Evolutionary conservation across 768 basidiomycete genomes (phyloP), one percentile per base, ranked within the genome.

Genomic region (Hygrocybe punicea): DNA sequence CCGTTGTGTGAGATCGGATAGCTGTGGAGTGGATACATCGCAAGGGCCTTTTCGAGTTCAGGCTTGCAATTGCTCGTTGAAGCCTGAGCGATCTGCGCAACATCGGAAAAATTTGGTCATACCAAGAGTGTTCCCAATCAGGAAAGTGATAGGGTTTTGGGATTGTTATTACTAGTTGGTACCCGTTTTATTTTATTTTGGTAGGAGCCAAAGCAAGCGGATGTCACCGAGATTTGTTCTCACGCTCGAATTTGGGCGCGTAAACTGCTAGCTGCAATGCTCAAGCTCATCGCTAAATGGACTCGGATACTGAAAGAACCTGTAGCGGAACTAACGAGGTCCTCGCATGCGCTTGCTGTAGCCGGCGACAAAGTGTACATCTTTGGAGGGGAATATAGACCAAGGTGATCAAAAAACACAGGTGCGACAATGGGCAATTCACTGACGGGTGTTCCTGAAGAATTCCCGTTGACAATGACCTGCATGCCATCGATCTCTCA

Each of bases 1-100:
- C 72, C 14, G 71, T 71, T 0, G 86, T 81, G 65, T 89, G 54
- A 10, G 39, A n/a, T 21, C 51, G 57, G 14, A 3, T 2, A 11
- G 37, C 10, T 13, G 56, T 57, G 3, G 29, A 29, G 37, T 52
- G 56, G 14, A 56, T 24, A 23, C 23, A 42, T 46, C 53, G 53
- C 52, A 49, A n/a, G 33, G 4, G 29, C 4, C 29, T 29, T n/a
- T n/a, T n/a, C n/a, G n/a, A n/a, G n/a, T n/a, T n/a, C n/a, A n/a
- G n/a, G n/a, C n/a, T n/a, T n/a, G n/a, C n/a, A n/a, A n/a, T n/a
- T 29, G 29, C 29, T 29, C 29, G 29, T 29, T 29, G 29, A 4
- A 29, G n/a, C n/a, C n/a, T n/a, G n/a, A n/a, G 8, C 29, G 29
- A 29, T 29, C 29, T 29, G 8, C 29, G 29, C 29, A 29, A 8